Conservation (phyloP, 768 basidiomycete genomes). For the Agrocybe praecox region DNA sequence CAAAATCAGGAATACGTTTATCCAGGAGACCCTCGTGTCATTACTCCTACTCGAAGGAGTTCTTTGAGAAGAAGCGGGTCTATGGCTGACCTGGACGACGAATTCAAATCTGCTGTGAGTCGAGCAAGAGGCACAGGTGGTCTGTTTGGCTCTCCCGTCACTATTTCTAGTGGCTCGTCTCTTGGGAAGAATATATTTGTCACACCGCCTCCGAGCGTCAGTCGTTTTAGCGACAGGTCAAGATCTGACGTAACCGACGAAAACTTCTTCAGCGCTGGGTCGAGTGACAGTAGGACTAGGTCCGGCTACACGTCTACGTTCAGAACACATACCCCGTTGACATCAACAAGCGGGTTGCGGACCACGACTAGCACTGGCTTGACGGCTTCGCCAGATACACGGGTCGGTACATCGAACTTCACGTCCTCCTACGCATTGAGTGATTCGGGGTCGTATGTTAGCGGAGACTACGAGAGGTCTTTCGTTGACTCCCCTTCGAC, state of each 20-base stretch:
- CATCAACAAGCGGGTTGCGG: slow-evolving; percentile 23
- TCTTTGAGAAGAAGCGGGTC: slow-evolving; percentile 63
- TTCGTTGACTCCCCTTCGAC: slow-evolving; percentile 51
- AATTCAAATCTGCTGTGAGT: slow-evolving; percentile 51
- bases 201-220: slow-evolving; percentile 43
- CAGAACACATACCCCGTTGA: slow-evolving; percentile 34
- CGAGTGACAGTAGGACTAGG: slow-evolving; percentile 27
- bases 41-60: slow-evolving; percentile 58
- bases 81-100: slow-evolving; percentile 70
- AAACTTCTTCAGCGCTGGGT: slow-evolving; percentile 41
- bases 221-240: slow-evolving; percentile 32
- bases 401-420: slow-evolving; percentile 50
- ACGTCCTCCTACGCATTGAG: slow-evolving; percentile 46
- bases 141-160: slow-evolving; percentile 63
- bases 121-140: slow-evolving; percentile 45
- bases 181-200: slow-evolving; percentile 41
- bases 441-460: slow-evolving; percentile 54
- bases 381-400: slow-evolving; percentile 37
- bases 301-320: slow-evolving; percentile 39
- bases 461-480: slow-evolving; percentile 39
- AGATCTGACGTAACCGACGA: slow-evolving; percentile 38
- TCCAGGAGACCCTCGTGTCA: slow-evolving; percentile 72
- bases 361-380: slow-evolving; percentile 34
- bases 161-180: slow-evolving; percentile 68
- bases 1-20: slow-evolving; percentile 68